Base-by-base conservation (phyloP, 2,329 filamentous ascomycete genomes). In the Tympanopsis confertula region DNA sequence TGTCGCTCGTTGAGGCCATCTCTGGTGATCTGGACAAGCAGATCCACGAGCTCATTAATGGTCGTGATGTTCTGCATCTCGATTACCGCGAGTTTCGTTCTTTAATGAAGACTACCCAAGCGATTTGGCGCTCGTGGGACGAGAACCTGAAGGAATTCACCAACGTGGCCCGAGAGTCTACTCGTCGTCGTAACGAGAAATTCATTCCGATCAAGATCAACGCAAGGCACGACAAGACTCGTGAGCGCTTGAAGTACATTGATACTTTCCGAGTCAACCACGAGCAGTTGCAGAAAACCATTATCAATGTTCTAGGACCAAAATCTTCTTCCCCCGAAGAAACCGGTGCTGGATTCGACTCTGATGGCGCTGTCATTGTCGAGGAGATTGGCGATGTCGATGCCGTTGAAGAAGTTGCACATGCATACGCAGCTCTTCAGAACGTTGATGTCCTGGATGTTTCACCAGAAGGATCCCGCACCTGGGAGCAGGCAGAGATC, bases 131-230 rank as follows among this genome's bases (percentile, higher is more conserved):
- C 29, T 81, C 82, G 7, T 99, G 91, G 91, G 91, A 98, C 49
- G 87, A 94, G 39, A 87, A 89, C 50, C 73, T 94, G 54, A 96
- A 96, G 57, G 91, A 96, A 50, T 98, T 99, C 54, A 96, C 89
- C 13, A 94, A 95, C 48, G 86, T 96, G 45, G 89, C 91, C 22
- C 85, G 91, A 61, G 93, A 98, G 52, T 87, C 94, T 5, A 95
- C 86, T 3, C 77, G 89, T 45, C 82, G 88, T 49, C 78, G 91
- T 48, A 93, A 94, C 52, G 93, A 96, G 58, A 94, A 94, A 57
- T 98, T 98, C 57, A 95, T 98, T 45, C 88, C 89, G 4, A 96
- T 99, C 67, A 96, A 96, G 65, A 88, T 98, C 56, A 75, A 71
- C 45, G 83, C 87, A 43, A 82, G 85, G 49, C 91, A 98, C 55